phyloP scores from a whole-genome alignment of 169 alveolate species.

The Cystoisospora suis region DNA sequence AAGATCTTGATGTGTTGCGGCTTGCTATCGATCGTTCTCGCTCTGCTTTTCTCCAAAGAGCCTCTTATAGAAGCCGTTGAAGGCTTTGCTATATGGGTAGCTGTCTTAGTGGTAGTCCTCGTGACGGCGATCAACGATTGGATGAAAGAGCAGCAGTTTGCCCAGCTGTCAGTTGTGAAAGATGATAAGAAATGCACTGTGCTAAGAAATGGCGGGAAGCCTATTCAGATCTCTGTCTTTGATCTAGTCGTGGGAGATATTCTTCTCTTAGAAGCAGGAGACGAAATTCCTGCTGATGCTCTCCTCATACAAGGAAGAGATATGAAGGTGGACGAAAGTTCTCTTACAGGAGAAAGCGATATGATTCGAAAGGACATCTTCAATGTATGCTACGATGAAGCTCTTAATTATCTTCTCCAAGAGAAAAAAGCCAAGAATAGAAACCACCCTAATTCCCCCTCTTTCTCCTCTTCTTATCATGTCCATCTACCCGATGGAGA shows the following conservation, averaged over 20 bases:
- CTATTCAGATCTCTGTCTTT: conserved; percentile 68
- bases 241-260: conserved; percentile 90
- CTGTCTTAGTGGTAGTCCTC: conserved; percentile 87
- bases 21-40: conserved; percentile 69
- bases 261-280: conserved; percentile 83
- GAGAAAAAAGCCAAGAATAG: too few relatives aligned
- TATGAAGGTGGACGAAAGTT: conserved; percentile 84
- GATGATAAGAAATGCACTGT: conserved; percentile 70
- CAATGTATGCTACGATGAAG: conserved; percentile 69
- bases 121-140: conserved; percentile 87
- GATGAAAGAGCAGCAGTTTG: conserved; percentile 87
- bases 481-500: neutral
- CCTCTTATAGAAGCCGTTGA: conserved; percentile 88
- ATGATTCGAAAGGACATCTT: conserved; percentile 75
- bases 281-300: conserved; percentile 73
- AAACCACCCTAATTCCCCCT: too few relatives aligned
- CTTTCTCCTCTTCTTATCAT: too few relatives aligned
- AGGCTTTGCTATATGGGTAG: conserved; percentile 90
- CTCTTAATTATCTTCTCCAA: conserved; percentile 40
- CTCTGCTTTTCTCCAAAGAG: conserved; percentile 57
- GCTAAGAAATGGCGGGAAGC: conserved; percentile 67
- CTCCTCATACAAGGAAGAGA: conserved; percentile 80
- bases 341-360: conserved; percentile 91
- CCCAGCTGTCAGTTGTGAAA: conserved; percentile 77
- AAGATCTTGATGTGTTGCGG: conserved; percentile 73